phyloP scores from a whole-genome alignment of 73 alveolate species.

The Paramecium caudatum region DNA sequence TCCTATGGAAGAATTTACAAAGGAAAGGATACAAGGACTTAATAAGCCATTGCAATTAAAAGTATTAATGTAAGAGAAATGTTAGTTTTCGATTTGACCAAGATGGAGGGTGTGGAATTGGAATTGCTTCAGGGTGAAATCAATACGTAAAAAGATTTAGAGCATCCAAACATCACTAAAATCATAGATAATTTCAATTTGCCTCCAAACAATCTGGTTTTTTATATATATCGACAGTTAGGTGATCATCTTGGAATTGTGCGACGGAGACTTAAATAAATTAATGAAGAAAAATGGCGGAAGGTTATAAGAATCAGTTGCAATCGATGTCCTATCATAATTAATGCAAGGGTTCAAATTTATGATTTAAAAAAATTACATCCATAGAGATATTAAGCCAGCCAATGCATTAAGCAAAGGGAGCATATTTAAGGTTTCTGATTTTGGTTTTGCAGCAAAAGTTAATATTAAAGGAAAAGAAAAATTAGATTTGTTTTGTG shows the following conservation, averaged over 20 bases:
- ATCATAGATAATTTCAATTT: not conserved
- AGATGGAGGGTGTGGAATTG: not conserved
- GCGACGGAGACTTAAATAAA: slow-evolving; percentile 67
- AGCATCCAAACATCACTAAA: not conserved
- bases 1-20: slow-evolving; percentile 61
- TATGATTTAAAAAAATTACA: slow-evolving; percentile 70
- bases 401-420: slow-evolving; percentile 72
- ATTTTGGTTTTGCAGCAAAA: slow-evolving; percentile 75
- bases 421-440: slow-evolving; percentile 62
- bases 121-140: slow-evolving; percentile 6
- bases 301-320: slow-evolving; percentile 40
- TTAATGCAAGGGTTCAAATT: slow-evolving; percentile 68
- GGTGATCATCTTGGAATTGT: slow-evolving; percentile 67
- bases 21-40: slow-evolving; percentile 64
- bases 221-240: not conserved
- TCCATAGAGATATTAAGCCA: slow-evolving; percentile 88
- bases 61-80: not conserved
- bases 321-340: slow-evolving; percentile 18
- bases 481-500: slow-evolving; percentile 55
- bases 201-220: slow-evolving; percentile 18
- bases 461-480: slow-evolving; percentile 60
- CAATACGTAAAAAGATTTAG: not conserved
- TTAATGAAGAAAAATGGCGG: slow-evolving; percentile 61
- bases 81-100: slow-evolving; percentile 2
- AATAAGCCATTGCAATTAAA: slow-evolving; percentile 55